Percentiles rank a stretch among this genome's conserved stretches.
Evolutionary conservation across 345 rosid species (phyloP).

Genomic region (Eucalyptus curtisii): DNA sequence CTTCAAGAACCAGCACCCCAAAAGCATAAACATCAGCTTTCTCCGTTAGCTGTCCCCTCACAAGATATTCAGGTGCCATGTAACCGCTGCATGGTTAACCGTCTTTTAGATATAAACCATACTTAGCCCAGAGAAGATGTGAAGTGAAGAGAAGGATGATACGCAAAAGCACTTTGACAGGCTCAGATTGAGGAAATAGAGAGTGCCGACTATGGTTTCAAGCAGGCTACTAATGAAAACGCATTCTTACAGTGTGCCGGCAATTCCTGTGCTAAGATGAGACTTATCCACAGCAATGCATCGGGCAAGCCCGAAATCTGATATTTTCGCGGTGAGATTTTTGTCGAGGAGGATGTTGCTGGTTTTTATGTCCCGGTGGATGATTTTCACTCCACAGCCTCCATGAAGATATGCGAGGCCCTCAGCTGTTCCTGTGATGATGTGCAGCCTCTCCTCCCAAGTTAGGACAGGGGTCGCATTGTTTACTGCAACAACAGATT

Average conservation of each 20-base stretch:
- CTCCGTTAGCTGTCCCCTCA: slow-evolving; percentile 58
- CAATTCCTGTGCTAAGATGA: slow-evolving; percentile 49
- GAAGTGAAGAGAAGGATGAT: too few relatives aligned
- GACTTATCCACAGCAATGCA: slow-evolving; percentile 26
- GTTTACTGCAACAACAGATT: slow-evolving; percentile 13
- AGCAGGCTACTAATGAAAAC: background rate
- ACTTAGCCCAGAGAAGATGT: background rate
- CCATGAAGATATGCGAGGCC: slow-evolving; percentile 66
- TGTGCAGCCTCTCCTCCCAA: slow-evolving; percentile 49
- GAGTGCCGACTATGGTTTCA: background rate
- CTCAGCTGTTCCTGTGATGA: slow-evolving; percentile 58
- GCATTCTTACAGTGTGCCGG: slow-evolving; percentile 63
- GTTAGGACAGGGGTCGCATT: slow-evolving; percentile 24
- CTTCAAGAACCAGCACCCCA: slow-evolving; percentile 67
- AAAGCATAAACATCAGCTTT: slow-evolving; percentile 73
- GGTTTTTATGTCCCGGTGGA: slow-evolving; percentile 76
- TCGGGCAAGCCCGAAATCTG: slow-evolving; percentile 75
- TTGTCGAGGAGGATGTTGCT: slow-evolving; percentile 71
- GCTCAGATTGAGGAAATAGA: background rate
- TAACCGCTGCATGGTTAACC: slow-evolving; percentile 37
- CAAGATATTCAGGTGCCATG: slow-evolving; percentile 78
- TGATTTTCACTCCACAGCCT: slow-evolving; percentile 45
- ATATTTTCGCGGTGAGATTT: slow-evolving; percentile 54
- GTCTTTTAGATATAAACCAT: background rate
- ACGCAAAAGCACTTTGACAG: background rate